These are phyloP conservation scores for Microbotryum lychnidis-dioicae DNA, from an alignment of 1,284 basidiomycete species.

Conservation along the genomic window DNA sequence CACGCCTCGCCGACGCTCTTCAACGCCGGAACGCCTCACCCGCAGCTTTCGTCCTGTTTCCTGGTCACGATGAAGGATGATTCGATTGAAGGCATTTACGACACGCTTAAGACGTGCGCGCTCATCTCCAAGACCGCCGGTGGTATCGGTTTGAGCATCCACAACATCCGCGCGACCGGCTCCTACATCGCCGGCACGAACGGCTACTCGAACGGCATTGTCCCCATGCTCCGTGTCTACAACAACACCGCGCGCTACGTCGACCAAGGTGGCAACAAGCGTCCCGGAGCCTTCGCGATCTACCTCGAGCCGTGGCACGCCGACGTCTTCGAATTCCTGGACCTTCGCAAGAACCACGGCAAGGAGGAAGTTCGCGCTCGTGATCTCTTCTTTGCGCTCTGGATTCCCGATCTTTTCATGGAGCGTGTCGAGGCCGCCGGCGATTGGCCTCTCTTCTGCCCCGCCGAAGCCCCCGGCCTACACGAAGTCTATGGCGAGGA, in stretches of 20 bases:
- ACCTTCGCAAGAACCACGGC: conserved; percentile 97
- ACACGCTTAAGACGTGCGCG: conserved; percentile 95
- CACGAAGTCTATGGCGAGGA: conserved; percentile 85
- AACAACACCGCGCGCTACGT: conserved; percentile 99
- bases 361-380: conserved; percentile 97
- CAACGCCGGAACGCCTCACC: conserved; percentile 93
- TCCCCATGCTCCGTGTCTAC: conserved; percentile 97
- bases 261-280: conserved; percentile 99
- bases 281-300: conserved; percentile 87
- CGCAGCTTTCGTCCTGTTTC: conserved; percentile 97
- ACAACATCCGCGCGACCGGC: conserved; percentile 95
- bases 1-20: conserved; percentile 98
- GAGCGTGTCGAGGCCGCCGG: conserved; percentile 79
- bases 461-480: conserved; percentile 86
- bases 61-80: conserved; percentile 98
- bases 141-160: conserved; percentile 93
- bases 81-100: conserved; percentile 98
- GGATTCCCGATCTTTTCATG: conserved; percentile 97
- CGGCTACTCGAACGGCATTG: conserved; percentile 93
- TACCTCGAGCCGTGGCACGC: conserved; percentile 53
- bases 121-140: conserved; percentile 99
- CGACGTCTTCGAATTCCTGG: conserved; percentile 95
- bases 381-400: conserved; percentile 96
- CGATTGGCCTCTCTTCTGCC: conserved; percentile 97
- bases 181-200: conserved; percentile 44